Evolutionary conservation across 768 basidiomycete species (phyloP), one percentile per base, ranked within the genome.

Genomic region (Leccinum rimulosum): DNA sequence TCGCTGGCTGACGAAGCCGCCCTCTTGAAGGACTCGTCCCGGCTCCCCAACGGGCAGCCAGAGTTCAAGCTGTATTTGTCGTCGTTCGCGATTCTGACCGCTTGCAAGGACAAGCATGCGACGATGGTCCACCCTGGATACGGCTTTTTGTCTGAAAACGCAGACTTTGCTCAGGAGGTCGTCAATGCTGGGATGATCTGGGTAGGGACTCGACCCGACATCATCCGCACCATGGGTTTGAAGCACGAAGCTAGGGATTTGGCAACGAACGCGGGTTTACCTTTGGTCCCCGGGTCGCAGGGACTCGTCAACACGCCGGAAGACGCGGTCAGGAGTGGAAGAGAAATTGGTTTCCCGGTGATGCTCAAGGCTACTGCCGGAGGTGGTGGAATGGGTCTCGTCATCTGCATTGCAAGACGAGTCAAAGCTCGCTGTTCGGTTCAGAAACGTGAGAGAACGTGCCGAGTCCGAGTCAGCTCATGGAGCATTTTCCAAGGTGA

Each of bases 371-470:
- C 86, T 1, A 86, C 84, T 1, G 84, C 84, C 0, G 87, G 86
- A 3, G 88, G 87, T 1, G 87, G 88, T 3, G 88, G 87, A 0
- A 84, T 86, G 80, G 87, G 86, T 4, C 79, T 88, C 65, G 76
- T 79, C 7, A 75, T 87, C 30, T 88, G 86, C 64, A 60, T 22
- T 22, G 22, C 22, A 64, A 17, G 65, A 74, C 48, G 77, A 76
- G n/a, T 53, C 57, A 0, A 79, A 80, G 31, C 64, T 86, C 25
- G 54, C 31, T 0, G 62, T 63, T 5, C 74, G 66, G 31, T 81
- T 84, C 64, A 57, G 62, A 3, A 50, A 66, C 1, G 76, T 79
- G 11, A 73, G 71, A 49, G 67, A 72, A 45, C 77, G 80, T 31
- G 82, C 83, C 0, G 70, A 78, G 73, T 22, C 83, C 0, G 70